These are phyloP conservation scores for Peronosclerospora sorghi DNA, from an alignment of 352 stramenopile genomes.

Conservation along the genomic window DNA sequence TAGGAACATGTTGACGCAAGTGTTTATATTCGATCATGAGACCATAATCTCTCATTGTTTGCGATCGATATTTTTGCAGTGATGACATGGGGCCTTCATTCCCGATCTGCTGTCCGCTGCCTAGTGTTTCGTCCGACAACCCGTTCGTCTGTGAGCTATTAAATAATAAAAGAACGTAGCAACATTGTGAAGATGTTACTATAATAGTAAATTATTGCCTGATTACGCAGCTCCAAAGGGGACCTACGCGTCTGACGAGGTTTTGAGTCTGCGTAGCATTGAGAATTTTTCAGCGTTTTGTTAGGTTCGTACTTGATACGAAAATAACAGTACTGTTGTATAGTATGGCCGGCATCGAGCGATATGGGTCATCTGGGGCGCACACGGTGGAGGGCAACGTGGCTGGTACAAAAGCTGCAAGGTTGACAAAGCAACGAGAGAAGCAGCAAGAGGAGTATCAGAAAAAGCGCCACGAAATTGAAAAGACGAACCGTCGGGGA, in stretches of 20 bases:
- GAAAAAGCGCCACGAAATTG: constrained; percentile 86
- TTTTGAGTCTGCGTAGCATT: constrained; percentile 65
- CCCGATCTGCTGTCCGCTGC: constrained; percentile 11
- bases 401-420: constrained; percentile 83
- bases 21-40: constrained; percentile 98
- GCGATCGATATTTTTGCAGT: constrained; percentile 71
- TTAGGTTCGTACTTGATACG: neutral
- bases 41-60: constrained; percentile 91
- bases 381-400: constrained; percentile 96
- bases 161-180: neutral
- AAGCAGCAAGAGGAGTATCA: constrained; percentile 91
- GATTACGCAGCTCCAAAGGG: neutral
- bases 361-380: constrained; percentile 81
- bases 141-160: constrained; percentile 12
- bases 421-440: constrained; percentile 87
- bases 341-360: constrained; percentile 57
- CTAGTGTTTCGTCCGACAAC: too few relatives aligned
- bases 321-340: neutral
- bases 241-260: constrained; percentile 38
- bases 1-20: constrained; percentile 88
- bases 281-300: constrained; percentile 1
- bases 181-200: neutral
- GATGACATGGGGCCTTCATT: constrained; percentile 58
- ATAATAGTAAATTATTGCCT: neutral
- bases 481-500: constrained; percentile 64